Base-by-base conservation (phyloP, 2,329 filamentous ascomycete genomes). In the Myriosclerotinia curreyana region DNA sequence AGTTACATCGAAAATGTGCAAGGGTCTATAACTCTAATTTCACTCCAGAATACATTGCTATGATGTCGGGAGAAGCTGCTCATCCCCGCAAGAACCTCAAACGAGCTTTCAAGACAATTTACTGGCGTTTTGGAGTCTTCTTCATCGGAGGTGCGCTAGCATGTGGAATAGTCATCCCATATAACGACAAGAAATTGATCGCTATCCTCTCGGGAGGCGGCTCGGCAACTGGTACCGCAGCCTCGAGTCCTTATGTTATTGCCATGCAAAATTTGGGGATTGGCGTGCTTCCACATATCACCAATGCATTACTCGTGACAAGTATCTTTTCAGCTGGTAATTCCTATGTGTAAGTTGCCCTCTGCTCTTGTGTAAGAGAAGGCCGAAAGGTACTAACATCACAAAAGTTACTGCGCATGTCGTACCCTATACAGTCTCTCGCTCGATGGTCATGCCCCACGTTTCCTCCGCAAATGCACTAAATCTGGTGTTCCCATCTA, bases 381-480 rank as follows among this genome's bases (percentile, higher is more conserved):
- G 40, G 5, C 31, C n/a, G 31, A 3, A 44, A 58, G 15, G 20
- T 38, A 28, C 52, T 65, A 34, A 65, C 44, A 34, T 15, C 2
- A 1, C 9, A 31, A 50, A 38, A 56, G 69, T 5, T 89, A 89
- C 75, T 86, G 83, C 1, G 86, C 87, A 62, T 87, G 84, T 49
- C 85, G 89, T 72, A 84, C 91, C 25, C 78, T 92, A 7, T 86
- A 90, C 72, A 86, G 86, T 62, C 82, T 92, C 74, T 82, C 88
- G 0, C 79, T 87, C 9, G 86, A 83, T 56, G 84, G 85, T 7
- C 86, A 90, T 60, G 88, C 89, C 0, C 88, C 88, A 0, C 76
- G 73, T 14, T 74, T 85, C 67, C 87, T 90, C 7, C 81, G 80
- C 1, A 83, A 77, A 53, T 90, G 86, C 73, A 89, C 85, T 0